phyloP scores from a whole-genome alignment of 2,329 filamentous ascomycete species.

The Zopfia rhizophila region DNA sequence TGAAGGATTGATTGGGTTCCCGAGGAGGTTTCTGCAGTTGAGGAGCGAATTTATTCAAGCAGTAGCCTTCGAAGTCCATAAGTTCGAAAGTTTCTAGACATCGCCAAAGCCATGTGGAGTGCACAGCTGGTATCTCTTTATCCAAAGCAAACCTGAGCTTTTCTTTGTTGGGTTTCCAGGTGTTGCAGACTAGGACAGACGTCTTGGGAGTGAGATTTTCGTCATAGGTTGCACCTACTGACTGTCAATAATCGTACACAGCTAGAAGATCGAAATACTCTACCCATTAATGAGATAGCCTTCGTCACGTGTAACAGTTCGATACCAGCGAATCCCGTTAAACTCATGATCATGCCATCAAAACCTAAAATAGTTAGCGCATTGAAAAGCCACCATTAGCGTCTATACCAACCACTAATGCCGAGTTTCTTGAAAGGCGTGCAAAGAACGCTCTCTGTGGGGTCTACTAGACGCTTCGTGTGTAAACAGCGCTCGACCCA shows the following conservation, averaged over 20 bases:
- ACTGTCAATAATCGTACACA: constrained; percentile 10
- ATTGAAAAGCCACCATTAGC: constrained; percentile 15
- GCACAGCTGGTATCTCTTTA: constrained; percentile 83
- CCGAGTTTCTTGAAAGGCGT: constrained; percentile 78
- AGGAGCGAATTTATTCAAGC: constrained; percentile 30
- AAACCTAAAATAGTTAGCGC: constrained; percentile 65
- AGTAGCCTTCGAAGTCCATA: constrained; percentile 59
- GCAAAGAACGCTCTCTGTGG: constrained; percentile 76
- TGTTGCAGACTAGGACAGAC: constrained; percentile 81
- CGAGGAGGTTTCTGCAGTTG: constrained; percentile 28
- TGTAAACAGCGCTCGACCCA: constrained; percentile 92
- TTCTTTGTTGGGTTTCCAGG: constrained; percentile 67
- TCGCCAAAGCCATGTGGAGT: constrained; percentile 84
- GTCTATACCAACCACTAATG: constrained; percentile 61
- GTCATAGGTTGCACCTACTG: constrained; percentile 76
- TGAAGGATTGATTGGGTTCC: constrained; percentile 24
- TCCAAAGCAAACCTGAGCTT: constrained; percentile 82
- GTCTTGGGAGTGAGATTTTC: constrained; percentile 77
- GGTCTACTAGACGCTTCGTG: constrained; percentile 75
- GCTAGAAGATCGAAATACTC: constrained; percentile 19
- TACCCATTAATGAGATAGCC: constrained; percentile 76
- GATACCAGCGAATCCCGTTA: constrained; percentile 83
- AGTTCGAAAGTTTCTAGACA: constrained; percentile 69
- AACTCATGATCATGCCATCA: constrained; percentile 75
- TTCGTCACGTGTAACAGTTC: constrained; percentile 87